Evolutionary conservation across 352 stramenopile species (phyloP).

Genomic region (Phytopythium boreale): DNA sequence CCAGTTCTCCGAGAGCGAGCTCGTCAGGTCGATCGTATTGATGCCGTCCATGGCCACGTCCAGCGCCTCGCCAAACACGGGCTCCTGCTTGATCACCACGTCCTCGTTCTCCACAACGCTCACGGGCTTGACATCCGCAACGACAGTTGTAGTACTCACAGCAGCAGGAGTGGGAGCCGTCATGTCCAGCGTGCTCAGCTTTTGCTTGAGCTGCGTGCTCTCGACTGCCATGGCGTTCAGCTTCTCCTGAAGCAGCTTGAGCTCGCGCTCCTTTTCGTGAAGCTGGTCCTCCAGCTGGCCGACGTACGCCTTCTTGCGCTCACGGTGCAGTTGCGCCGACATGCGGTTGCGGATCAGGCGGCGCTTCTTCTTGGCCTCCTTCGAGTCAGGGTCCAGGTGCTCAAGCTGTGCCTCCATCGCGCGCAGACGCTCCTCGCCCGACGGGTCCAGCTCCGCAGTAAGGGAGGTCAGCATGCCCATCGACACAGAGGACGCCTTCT

Average conservation of each 20-base stretch:
- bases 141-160: constrained; percentile 49
- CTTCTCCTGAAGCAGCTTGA: constrained; percentile 73
- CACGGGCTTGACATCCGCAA: constrained; percentile 15
- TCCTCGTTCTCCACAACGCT: constrained; percentile 15
- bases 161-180: constrained; percentile 19
- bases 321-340: constrained; percentile 83
- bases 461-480: constrained; percentile 21
- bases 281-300: constrained; percentile 83
- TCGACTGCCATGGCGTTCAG: constrained; percentile 66
- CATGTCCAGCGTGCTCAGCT: constrained; percentile 23
- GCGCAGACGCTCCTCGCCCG: constrained; percentile 74
- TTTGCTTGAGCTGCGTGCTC: constrained; percentile 57
- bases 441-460: constrained; percentile 50
- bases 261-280: constrained; percentile 75
- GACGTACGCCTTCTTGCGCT: constrained; percentile 88
- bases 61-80: constrained; percentile 26
- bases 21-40: constrained; percentile 23
- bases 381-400: constrained; percentile 82
- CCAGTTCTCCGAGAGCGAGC: constrained; percentile 37
- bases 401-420: constrained; percentile 84
- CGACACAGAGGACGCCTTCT: constrained; percentile 1
- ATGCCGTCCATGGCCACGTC: constrained; percentile 24
- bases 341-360: constrained; percentile 87
- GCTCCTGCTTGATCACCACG: constrained; percentile 64
- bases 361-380: constrained; percentile 89